Base-by-base conservation (phyloP, 164 flowering plant species). In the Liquidambar formosana region DNA sequence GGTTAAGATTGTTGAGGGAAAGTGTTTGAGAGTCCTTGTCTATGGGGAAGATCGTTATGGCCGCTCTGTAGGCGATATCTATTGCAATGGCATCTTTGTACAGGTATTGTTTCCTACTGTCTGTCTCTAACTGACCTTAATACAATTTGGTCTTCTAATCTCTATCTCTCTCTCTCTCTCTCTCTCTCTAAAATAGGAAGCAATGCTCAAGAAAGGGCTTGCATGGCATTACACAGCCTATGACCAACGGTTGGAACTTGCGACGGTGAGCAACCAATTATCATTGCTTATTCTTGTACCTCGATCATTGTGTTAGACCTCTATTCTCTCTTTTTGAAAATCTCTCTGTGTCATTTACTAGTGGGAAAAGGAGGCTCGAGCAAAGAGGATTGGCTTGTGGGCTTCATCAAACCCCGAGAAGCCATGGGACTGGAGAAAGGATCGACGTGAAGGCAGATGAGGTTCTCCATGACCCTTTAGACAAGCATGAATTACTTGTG, bases 361-460 rank as follows among this genome's bases (percentile, higher is more conserved):
- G 99, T 94, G 97, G 97, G 99, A 94, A 65, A 78, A 78, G 22
- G 79, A 76, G 65, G 99, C 97, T 45, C 79, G 85, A 23, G 75
- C 82, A 14, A 84, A 86, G 76, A 82, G 92, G 11, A 63, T 85
- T 51, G 98, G 98, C 22, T 61, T 92, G 70, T 94, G 99, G 99
- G 86, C 91, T 52, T 73, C 89, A 8, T 64, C 86, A 16, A 88
- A 94, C 77, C 99, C 99, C 8, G 88, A 92, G 69, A 83, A 85
- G 79, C 99, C 99, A 81, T 94, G 99, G 97, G 93, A 92, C 62
- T 92, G 93, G 90, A 86, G 97, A 59, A 92, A 85, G 67, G 70
- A 86, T 43, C 63, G 71, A 22, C 89, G 93, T 0, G 81, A 85
- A 49, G 83, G 86, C 6, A 73, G 82, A 73, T 73, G 43, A 66